Evolutionary conservation across 148 eudicot genomes (phyloP).

Genomic region (Rheum nobile): DNA sequence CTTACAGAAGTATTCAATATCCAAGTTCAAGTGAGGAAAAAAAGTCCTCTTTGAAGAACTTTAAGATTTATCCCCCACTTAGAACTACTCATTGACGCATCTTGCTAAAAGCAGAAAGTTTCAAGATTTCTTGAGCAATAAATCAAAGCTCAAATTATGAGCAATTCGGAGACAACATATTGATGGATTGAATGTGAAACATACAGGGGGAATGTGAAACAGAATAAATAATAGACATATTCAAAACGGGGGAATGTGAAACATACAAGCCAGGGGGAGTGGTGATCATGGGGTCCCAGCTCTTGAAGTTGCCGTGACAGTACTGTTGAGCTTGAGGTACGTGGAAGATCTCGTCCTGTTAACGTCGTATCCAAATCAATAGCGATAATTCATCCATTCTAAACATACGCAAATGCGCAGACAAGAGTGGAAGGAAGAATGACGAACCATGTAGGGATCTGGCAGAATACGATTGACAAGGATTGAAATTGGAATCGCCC

Average conservation of each 20-base stretch:
- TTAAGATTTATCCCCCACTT: neutral
- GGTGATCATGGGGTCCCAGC: conserved; percentile 99
- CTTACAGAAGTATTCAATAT: neutral
- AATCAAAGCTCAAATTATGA: neutral
- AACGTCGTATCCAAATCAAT: neutral
- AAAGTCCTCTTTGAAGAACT: neutral
- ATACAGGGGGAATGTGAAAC: too few relatives aligned
- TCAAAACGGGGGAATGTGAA: neutral
- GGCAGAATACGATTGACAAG: conserved; percentile 67
- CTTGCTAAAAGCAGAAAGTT: neutral
- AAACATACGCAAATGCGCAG: neutral
- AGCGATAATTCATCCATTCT: neutral
- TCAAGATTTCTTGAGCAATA: neutral
- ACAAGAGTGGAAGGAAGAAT: neutral
- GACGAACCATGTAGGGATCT: conserved; percentile 71
- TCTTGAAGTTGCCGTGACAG: conserved; percentile 66
- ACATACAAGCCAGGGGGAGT: conserved; percentile 94
- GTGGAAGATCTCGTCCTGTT: conserved; percentile 93
- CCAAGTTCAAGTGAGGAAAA: neutral
- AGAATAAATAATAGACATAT: neutral
- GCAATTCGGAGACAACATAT: neutral
- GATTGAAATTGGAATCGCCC: conserved; percentile 65
- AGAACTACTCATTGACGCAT: neutral
- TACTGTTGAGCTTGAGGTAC: conserved; percentile 87
- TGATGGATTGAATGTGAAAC: neutral